Base-by-base conservation (phyloP, 2,329 filamentous ascomycete species). In the Cladophialophora exuberans region DNA sequence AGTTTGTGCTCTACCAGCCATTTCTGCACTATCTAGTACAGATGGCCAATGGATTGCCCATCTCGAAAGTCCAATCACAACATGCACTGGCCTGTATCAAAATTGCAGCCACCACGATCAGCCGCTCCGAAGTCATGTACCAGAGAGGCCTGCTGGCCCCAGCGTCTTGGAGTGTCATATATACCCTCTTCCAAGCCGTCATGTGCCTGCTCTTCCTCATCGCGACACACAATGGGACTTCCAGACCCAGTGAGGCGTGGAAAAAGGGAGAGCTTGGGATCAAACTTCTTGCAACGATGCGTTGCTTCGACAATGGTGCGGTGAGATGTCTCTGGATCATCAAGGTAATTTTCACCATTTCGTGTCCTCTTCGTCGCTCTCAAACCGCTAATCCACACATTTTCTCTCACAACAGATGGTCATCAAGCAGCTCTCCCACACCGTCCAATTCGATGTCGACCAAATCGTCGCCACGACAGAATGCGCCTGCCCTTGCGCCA, bases 31-130 rank as follows among this genome's bases (percentile, higher is more conserved):
- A 63, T 33, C 52, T 63, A 15, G 48, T 59, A 11, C 52, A 49
- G 13, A 57, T 97, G 45, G 89, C 92, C 41, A 83, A 86, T 63
- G 86, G 86, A 11, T 81, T 82, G 10, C 77, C 75, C 42, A 75
- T 89, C 4, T 85, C 86, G 2, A 73, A 88, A 15, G 83, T 80
- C 0, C 86, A 89, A 36, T 63, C 61, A 6, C 56, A 59, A 23
- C 59, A 59, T 43, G 61, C 61, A 33, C 33, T 63, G 13, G 46
- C 61, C 36, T 63, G 59, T 31, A 52, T 63, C 35, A 63, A 63
- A 39, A 43, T 61, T 20, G 59, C 59, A 25, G 54, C 56, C 18
- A 61, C 48, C 18, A 59, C 59, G 4, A 61, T 61, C 13, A 55
- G 25, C 5, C 56, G 52, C 6, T 39, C 59, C 3, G 56, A 61